A percentile compares a stretch with the other conserved stretches of the same genome.
Conservation (phyloP, 805 yeast genomes). For the Scheffersomyces amazonensis region DNA sequence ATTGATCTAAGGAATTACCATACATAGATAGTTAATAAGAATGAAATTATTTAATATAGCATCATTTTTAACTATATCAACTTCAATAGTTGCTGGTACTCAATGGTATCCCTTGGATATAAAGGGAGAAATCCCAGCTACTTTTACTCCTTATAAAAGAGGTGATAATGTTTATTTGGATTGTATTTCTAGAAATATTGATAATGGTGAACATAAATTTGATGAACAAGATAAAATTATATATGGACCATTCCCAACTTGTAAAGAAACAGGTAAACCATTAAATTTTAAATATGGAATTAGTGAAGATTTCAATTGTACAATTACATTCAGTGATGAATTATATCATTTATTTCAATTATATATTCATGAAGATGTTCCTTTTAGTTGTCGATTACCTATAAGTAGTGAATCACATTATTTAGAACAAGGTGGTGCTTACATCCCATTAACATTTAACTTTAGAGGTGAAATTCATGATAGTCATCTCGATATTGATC, state of each 20-base stretch:
- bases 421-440: constrained; percentile 43
- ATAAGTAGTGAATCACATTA: constrained; percentile 41
- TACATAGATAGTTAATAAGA: too few species aligned
- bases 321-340: constrained; percentile 61
- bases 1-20: too few species aligned
- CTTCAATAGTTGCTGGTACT: constrained; percentile 6
- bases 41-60: too few species aligned
- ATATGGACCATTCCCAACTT: constrained; percentile 56
- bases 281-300: constrained; percentile 52
- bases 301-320: constrained; percentile 55
- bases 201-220: constrained; percentile 72
- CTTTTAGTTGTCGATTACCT: constrained; percentile 67
- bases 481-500: constrained; percentile 66
- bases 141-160: constrained; percentile 29
- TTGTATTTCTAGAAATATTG: constrained; percentile 68
- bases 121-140: constrained; percentile 35
- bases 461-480: constrained; percentile 66
- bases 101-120: constrained; percentile 37
- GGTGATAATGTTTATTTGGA: constrained; percentile 48
- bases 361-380: constrained; percentile 74
- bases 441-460: constrained; percentile 59
- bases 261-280: constrained; percentile 64
- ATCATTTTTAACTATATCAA: background rate
- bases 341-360: constrained; percentile 70
- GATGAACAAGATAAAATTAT: constrained; percentile 60